Percentiles rank a stretch among this genome's conserved stretches.
Evolutionary conservation across 2,329 filamentous ascomycete species (phyloP).

Genomic region (Myriosclerotinia curreyana): DNA sequence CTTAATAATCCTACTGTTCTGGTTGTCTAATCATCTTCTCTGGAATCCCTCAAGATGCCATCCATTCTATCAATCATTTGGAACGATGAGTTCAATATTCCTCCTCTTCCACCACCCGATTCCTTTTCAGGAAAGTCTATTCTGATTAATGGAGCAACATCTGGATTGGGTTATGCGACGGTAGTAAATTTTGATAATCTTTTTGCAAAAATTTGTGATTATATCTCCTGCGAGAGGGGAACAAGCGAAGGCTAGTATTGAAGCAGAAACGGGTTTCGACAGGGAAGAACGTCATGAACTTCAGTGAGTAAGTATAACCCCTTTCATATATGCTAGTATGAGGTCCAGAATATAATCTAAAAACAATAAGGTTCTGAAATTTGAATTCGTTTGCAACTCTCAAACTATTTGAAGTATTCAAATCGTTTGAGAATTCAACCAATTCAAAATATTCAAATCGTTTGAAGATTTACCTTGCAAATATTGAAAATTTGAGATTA

Average conservation of each 20-base stretch:
- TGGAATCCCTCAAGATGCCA: neutral
- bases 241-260: slow-evolving; percentile 42
- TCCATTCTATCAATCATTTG: slow-evolving; percentile 24
- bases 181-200: slow-evolving; percentile 44
- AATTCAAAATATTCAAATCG: too few relatives aligned
- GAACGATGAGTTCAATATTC: slow-evolving; percentile 33
- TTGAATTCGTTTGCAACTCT: too few relatives aligned
- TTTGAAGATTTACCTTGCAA: too few relatives aligned
- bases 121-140: slow-evolving; percentile 37
- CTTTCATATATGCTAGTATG: slow-evolving; percentile 17
- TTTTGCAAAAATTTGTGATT: slow-evolving; percentile 42
- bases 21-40: neutral
- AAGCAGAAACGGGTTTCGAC: slow-evolving; percentile 30
- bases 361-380: too few relatives aligned
- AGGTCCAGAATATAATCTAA: neutral
- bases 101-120: slow-evolving; percentile 31
- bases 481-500: too few relatives aligned
- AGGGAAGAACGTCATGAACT: slow-evolving; percentile 29
- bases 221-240: slow-evolving; percentile 42
- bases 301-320: slow-evolving; percentile 12
- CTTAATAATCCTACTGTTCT: neutral
- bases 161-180: slow-evolving; percentile 44
- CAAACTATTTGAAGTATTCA: too few relatives aligned
- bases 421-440: too few relatives aligned
- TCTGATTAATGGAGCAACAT: slow-evolving; percentile 45